These are phyloP conservation scores for Houttuynia cordata DNA, from an alignment of 164 flowering plant species.

Conservation along the genomic window DNA sequence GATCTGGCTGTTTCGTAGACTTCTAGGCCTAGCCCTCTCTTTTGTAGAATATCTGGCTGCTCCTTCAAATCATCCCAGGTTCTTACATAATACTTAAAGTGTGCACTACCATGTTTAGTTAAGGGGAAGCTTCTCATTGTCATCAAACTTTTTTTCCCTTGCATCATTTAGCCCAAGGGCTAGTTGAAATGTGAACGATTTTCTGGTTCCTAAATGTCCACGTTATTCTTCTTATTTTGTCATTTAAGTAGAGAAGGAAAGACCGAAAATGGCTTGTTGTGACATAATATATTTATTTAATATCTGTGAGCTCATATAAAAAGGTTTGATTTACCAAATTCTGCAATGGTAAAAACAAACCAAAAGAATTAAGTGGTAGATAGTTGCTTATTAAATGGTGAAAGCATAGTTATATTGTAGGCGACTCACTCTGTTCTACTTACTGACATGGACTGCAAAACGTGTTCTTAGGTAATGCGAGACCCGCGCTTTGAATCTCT, in stretches of 20 bases:
- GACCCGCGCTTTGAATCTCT: slow-evolving; percentile 90
- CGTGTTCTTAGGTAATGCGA: slow-evolving; percentile 38
- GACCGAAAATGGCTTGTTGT: background rate
- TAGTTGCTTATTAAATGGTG: background rate
- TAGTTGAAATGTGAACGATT: too few species aligned
- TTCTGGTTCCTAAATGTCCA: too few species aligned
- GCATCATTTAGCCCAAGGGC: too few species aligned
- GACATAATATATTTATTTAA: too few species aligned
- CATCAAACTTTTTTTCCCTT: too few species aligned
- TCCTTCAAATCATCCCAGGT: background rate
- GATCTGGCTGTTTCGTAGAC: background rate
- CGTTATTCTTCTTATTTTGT: too few species aligned
- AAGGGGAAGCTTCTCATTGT: too few species aligned
- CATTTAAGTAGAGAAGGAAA: too few species aligned
- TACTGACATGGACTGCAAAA: background rate
- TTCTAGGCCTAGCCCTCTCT: background rate
- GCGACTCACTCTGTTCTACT: background rate
- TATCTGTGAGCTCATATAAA: background rate
- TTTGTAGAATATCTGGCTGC: background rate
- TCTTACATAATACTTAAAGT: background rate
- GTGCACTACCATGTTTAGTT: background rate
- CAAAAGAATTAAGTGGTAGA: background rate
- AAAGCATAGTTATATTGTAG: background rate
- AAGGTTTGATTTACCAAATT: too few species aligned
- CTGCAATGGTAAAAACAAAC: too few species aligned